Evolutionary conservation across 1,284 basidiomycete genomes (phyloP), one percentile per base, ranked within the genome.

Genomic region (Pholiota adiposa): DNA sequence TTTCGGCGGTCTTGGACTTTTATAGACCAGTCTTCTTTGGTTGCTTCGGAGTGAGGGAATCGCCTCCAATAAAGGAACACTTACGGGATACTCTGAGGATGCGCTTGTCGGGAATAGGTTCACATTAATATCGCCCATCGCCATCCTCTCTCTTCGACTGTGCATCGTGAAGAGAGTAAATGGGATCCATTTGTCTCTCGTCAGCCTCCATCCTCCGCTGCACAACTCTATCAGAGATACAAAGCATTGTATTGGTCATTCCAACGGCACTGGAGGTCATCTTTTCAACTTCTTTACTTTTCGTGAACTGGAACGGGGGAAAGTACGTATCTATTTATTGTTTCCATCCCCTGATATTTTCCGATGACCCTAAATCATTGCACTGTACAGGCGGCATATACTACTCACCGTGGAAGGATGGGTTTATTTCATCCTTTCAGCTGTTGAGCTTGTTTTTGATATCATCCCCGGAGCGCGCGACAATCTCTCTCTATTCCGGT

Each of bases 181-280:
- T 75, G 74, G 75, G 67, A 71, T 75, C 82, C 60, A 73, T 85
- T 67, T 93, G 90, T 74, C 77, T 92, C 62, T 92, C 91, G 38
- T 76, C 83, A 44, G 83, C 87, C 59, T 75, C 87, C 41, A 89
- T 85, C 64, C 81, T 93, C 64, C 90, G 90, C 63, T 93, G 90
- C 70, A 73, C 83, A 63, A 77, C 80, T 44, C 79, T 88, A 62
- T 77, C 79, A 56, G 69, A 65, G 53, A 64, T 77, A 34, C 74
- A 91, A 72, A 79, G 77, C 59, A 73, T 75, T 33, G 65, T 82
- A 44, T 74, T 92, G 54, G 72, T 90, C 61, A 79, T 91, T 60
- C 89, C 89, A 19, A 79, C 86, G 16, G 83, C 74, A 27, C 69
- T 91, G 54, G 88, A 92, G 73, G 70, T 84, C 60, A 65, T 91